These are phyloP conservation scores for Colletotrichum chlorophyti DNA, from an alignment of 2,329 filamentous ascomycete genomes.

Conservation along the genomic window DNA sequence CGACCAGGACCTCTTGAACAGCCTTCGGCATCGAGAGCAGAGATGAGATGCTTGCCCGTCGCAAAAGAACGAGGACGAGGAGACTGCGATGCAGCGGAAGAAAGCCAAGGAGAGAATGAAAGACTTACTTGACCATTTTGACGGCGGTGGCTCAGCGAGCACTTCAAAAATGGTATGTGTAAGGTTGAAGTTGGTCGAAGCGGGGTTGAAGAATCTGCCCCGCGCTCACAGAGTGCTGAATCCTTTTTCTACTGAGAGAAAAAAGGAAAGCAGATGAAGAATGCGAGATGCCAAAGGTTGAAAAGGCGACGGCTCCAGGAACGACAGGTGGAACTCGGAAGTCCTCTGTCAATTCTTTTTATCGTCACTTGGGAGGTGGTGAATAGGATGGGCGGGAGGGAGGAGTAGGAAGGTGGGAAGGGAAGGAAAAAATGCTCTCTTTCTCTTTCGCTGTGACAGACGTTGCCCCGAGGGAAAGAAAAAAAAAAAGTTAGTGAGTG, in stretches of 20 bases:
- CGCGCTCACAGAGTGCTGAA: conserved; percentile 30
- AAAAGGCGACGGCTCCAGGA: conserved; percentile 41
- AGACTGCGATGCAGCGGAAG: conserved; percentile 16
- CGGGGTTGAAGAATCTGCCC: conserved; percentile 48
- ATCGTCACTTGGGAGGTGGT: conserved; percentile 42
- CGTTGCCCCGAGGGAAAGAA: conserved; percentile 21
- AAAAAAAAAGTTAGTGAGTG: conserved; percentile 28
- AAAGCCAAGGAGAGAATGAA: background rate
- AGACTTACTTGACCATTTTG: conserved; percentile 99
- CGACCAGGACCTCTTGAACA: conserved; percentile 1
- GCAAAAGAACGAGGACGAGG: background rate
- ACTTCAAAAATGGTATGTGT: conserved; percentile 41
- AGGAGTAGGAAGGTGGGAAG: conserved; percentile 12
- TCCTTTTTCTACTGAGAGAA: conserved; percentile 25
- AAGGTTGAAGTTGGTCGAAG: conserved; percentile 43
- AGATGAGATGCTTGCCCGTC: background rate
- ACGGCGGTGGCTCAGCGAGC: conserved; percentile 70
- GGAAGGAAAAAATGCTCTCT: conserved; percentile 27
- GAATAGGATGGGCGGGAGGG: conserved; percentile 26
- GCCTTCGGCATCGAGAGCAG: background rate
- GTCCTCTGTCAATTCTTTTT: conserved; percentile 48
- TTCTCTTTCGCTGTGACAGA: conserved; percentile 17
- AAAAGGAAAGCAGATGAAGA: conserved; percentile 26
- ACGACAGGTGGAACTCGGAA: conserved; percentile 44
- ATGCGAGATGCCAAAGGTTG: conserved; percentile 32